phyloP scores from a whole-genome alignment of 1,284 basidiomycete genomes.

The Papiliotrema laurentii region DNA sequence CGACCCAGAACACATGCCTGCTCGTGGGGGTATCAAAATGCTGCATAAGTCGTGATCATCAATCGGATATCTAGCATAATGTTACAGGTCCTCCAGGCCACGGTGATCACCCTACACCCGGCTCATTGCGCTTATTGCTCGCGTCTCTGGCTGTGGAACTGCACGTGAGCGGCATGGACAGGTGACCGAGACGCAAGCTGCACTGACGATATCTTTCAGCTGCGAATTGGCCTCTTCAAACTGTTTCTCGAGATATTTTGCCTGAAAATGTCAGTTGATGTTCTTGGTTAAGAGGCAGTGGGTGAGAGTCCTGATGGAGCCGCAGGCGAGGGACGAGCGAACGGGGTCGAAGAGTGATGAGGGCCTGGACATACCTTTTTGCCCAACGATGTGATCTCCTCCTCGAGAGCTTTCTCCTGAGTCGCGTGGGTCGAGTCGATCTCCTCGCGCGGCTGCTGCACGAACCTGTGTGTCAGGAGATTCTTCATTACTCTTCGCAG shows the following conservation, averaged over 20 bases:
- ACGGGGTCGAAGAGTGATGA: not conserved
- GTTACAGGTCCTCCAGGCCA: no score
- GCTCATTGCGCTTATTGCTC: no score
- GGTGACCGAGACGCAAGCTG: not conserved
- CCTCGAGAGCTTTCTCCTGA: conserved; percentile 73
- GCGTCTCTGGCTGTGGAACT: conserved; percentile 46
- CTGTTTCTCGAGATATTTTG: conserved; percentile 85
- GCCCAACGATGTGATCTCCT: conserved; percentile 69
- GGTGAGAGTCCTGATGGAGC: no score
- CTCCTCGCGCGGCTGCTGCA: conserved; percentile 72
- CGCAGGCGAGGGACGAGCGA: not conserved
- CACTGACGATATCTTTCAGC: conserved; percentile 74
- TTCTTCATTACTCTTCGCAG: not conserved
- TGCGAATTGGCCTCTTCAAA: conserved; percentile 82
- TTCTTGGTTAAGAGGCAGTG: not conserved
- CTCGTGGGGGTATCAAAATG: no score
- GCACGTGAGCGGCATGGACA: conserved; percentile 5
- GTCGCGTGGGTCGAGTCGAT: conserved; percentile 69
- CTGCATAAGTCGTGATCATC: no score
- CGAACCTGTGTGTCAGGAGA: conserved; percentile 60
- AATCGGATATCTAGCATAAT: no score
- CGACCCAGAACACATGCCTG: no score
- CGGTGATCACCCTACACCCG: no score
- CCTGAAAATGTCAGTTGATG: conserved; percentile 49
- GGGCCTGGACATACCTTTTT: conserved; percentile 52